phyloP scores from a whole-genome alignment of 495 filamentous ascomycete genomes.

The Parathielavia hyrcaniae region DNA sequence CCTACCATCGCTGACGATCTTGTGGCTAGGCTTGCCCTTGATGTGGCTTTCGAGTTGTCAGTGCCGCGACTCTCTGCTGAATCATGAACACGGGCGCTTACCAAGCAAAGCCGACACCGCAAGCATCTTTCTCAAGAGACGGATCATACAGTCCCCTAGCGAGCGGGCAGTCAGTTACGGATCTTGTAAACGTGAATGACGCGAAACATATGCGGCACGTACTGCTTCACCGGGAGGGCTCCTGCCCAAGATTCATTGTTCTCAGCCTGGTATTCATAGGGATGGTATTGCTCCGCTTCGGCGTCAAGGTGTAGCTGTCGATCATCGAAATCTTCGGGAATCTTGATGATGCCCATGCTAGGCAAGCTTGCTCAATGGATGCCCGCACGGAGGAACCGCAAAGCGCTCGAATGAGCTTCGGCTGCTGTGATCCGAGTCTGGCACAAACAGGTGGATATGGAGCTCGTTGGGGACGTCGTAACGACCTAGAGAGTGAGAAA shows the following conservation, averaged over 20 bases:
- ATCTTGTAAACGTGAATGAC: not conserved
- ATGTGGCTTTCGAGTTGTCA: conserved; percentile 63
- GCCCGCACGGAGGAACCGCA: conserved; percentile 6
- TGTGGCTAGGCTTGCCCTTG: conserved; percentile 95
- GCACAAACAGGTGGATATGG: not conserved
- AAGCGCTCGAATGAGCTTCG: conserved; percentile 3
- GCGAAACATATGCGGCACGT: conserved; percentile 21
- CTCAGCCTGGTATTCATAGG: conserved; percentile 78
- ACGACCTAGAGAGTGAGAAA: not conserved
- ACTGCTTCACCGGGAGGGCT: conserved; percentile 90
- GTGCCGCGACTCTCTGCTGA: not conserved
- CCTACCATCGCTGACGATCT: conserved; percentile 98
- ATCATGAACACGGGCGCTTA: conserved; percentile 44
- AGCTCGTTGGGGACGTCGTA: not conserved
- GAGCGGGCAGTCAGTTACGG: conserved; percentile 6
- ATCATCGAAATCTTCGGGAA: conserved; percentile 50
- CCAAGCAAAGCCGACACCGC: conserved; percentile 99
- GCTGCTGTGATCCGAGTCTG: conserved; percentile 4
- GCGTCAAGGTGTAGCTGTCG: conserved; percentile 49
- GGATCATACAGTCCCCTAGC: conserved; percentile 85
- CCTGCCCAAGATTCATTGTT: conserved; percentile 94
- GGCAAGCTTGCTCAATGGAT: conserved; percentile 36
- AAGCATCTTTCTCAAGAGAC: conserved; percentile 96
- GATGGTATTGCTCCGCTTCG: conserved; percentile 48
- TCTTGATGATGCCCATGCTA: conserved; percentile 50